These are phyloP conservation scores for Ceratobasidium sp. DNA, from an alignment of 1,284 basidiomycete species.

Conservation along the genomic window DNA sequence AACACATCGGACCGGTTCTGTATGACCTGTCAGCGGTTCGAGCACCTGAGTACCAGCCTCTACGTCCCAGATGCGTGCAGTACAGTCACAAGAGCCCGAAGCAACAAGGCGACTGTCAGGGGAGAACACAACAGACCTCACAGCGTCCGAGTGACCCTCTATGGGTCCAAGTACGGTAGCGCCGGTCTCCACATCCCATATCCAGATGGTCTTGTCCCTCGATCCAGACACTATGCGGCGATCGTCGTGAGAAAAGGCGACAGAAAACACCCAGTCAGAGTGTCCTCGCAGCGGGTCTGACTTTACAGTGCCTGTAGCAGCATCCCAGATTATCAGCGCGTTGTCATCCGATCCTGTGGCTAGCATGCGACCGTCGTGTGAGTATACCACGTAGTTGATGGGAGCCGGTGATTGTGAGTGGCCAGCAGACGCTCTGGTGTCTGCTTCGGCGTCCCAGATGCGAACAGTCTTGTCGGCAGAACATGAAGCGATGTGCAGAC, in stretches of 20 bases:
- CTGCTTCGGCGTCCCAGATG: not conserved
- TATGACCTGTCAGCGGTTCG: not conserved
- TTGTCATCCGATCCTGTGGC: not conserved
- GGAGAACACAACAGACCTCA: not conserved
- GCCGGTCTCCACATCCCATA: slow-evolving; percentile 27
- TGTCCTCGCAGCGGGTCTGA: not conserved
- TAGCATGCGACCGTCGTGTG: not conserved
- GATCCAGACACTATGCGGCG: slow-evolving; percentile 19
- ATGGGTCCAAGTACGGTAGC: not conserved
- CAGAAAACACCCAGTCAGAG: not conserved
- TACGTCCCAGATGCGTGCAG: not conserved
- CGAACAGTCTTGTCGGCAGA: not conserved
- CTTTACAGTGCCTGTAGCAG: not conserved
- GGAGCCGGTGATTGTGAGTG: no score
- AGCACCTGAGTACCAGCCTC: not conserved
- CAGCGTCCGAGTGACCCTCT: not conserved
- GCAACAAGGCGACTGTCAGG: not conserved
- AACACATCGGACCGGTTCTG: not conserved
- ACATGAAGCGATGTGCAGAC: not conserved
- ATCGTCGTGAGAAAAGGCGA: not conserved
- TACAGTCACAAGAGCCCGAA: not conserved
- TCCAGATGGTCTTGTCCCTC: slow-evolving; percentile 9
- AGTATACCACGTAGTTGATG: not conserved
- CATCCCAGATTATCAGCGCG: not conserved
- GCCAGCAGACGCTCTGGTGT: not conserved